Conservation (phyloP, 208 protist genomes). For the Leishmania martiniquensis region DNA sequence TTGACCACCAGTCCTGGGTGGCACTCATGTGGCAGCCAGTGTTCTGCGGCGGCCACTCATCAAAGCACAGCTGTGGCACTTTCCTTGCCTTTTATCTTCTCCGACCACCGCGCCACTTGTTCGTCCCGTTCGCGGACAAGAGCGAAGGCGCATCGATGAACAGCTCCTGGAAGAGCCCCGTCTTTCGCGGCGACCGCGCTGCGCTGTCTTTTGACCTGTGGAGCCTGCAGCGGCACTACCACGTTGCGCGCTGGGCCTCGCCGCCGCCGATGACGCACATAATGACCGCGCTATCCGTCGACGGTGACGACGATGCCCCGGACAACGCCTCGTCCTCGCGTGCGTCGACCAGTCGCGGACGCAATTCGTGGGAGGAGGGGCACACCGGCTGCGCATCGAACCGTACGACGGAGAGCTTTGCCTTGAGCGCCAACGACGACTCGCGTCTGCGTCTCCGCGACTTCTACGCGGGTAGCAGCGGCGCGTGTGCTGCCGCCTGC, state of each 20-base stretch:
- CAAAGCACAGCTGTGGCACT: slow-evolving; percentile 83
- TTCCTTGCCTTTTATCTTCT: slow-evolving; percentile 89
- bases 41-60: slow-evolving; percentile 75
- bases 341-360: slow-evolving; percentile 25
- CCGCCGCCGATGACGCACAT: slow-evolving; percentile 27
- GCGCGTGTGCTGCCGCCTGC: not conserved
- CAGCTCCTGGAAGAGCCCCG: slow-evolving; percentile 63
- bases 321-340: slow-evolving; percentile 24
- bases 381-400: slow-evolving; percentile 31
- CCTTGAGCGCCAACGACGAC: slow-evolving; percentile 31
- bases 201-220: slow-evolving; percentile 75
- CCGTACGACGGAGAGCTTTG: slow-evolving; percentile 19
- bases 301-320: slow-evolving; percentile 18
- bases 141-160: slow-evolving; percentile 68
- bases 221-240: slow-evolving; percentile 51
- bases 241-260: slow-evolving; percentile 40
- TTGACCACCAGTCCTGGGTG: slow-evolving; percentile 87
- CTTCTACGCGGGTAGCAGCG: slow-evolving; percentile 9
- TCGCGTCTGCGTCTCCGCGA: slow-evolving; percentile 20
- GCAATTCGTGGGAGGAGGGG: slow-evolving; percentile 31
- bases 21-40: slow-evolving; percentile 88
- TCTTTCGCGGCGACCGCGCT: slow-evolving; percentile 69
- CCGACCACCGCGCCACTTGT: slow-evolving; percentile 72
- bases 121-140: slow-evolving; percentile 43
- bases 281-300: slow-evolving; percentile 15